Percentiles rank a stretch among this genome's conserved stretches.
phyloP scores from a whole-genome alignment of 2,329 filamentous ascomycete species.

The Talaromyces amestolkiae region DNA sequence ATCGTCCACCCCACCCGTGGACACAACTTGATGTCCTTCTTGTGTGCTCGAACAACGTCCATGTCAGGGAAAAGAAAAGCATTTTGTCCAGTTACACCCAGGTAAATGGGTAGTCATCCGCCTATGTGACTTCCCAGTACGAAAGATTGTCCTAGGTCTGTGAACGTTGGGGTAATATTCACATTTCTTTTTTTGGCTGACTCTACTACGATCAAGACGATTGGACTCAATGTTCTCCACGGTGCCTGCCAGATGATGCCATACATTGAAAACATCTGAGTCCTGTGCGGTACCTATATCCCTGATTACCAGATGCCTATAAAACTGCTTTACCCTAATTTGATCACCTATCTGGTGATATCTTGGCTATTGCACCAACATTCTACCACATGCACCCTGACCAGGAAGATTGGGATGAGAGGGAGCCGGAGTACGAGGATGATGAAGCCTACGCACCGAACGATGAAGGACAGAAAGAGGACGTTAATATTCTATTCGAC shows the following conservation, averaged over 20 bases:
- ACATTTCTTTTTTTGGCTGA: not conserved
- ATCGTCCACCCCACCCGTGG: not conserved
- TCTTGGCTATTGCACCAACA: not conserved
- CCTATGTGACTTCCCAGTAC: not conserved
- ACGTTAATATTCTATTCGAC: not conserved
- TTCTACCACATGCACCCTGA: not conserved
- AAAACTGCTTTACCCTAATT: not conserved
- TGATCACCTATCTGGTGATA: not conserved
- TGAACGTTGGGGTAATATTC: not conserved
- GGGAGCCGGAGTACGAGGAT: not conserved
- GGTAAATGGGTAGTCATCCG: not conserved
- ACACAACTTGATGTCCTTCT: not conserved
- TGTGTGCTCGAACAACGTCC: not conserved
- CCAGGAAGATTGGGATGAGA: not conserved
- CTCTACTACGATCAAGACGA: not conserved
- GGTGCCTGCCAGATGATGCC: not conserved
- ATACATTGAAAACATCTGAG: not conserved
- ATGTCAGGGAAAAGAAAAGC: not conserved
- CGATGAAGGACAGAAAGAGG: not conserved
- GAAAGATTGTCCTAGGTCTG: not conserved
- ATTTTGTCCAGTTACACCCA: constrained; percentile 1
- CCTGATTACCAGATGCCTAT: not conserved
- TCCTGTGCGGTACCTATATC: not conserved
- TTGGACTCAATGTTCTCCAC: not conserved
- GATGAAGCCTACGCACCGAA: not conserved